These are phyloP conservation scores for Solanum aculeatissimum DNA, from an alignment of 305 asterid genomes.

Conservation along the genomic window DNA sequence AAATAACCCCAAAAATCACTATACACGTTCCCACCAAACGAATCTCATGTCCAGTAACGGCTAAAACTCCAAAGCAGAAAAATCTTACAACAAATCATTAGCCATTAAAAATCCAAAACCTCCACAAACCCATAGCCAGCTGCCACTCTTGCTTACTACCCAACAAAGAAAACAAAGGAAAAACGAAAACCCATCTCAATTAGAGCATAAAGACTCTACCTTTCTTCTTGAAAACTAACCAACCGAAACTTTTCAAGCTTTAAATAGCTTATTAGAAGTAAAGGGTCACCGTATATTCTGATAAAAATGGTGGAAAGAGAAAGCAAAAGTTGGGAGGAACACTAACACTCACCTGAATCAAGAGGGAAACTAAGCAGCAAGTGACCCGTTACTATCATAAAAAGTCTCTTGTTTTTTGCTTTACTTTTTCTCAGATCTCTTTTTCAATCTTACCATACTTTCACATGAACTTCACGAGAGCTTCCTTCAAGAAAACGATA, in stretches of 20 bases:
- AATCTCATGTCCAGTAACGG: background rate
- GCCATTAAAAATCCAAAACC: background rate
- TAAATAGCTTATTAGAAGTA: background rate
- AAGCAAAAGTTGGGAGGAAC: conserved; percentile 9
- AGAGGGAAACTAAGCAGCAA: conserved; percentile 21
- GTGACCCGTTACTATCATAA: conserved; percentile 57
- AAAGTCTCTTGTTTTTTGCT: background rate
- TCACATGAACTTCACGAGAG: conserved; percentile 70
- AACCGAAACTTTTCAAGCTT: background rate
- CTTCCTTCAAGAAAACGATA: conserved; percentile 23
- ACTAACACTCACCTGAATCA: conserved; percentile 69
- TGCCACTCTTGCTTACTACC: background rate
- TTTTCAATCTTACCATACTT: conserved; percentile 20
- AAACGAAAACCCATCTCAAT: background rate
- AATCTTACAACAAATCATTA: background rate
- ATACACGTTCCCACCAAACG: background rate
- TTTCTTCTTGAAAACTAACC: background rate
- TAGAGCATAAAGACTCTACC: conserved; percentile 4
- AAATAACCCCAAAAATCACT: background rate
- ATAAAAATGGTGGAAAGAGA: background rate
- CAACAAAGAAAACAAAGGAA: background rate
- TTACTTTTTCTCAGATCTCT: conserved; percentile 48
- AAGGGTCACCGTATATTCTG: background rate
- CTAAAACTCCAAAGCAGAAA: background rate
- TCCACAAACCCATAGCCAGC: background rate